Evolutionary conservation across 495 filamentous ascomycete genomes (phyloP), one percentile per base, ranked within the genome.

Genomic region (Daldinia loculata): DNA sequence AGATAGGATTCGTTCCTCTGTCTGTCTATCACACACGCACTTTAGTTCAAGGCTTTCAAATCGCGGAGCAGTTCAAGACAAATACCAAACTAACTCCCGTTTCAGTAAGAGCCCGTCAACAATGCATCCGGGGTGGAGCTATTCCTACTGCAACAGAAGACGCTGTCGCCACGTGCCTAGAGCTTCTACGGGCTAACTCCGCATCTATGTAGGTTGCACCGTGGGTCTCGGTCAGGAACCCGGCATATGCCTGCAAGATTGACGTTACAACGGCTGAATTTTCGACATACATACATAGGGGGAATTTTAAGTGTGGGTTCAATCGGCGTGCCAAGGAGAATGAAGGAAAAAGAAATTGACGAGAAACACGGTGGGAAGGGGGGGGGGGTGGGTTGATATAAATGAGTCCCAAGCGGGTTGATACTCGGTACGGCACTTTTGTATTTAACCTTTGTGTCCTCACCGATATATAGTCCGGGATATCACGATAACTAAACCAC

Each of bases 281-380:
- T 57, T 38, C 55, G 34, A 57, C 55, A n/a, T n/a, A n/a, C n/a
- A n/a, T n/a, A n/a, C n/a, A 38, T 38, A 57, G 32, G 30, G 30
- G 15, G 55, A 9, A 39, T 34, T 32, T 32, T 22, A 57, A 39
- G n/a, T 24, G 17, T 38, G 32, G 55, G 17, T 14, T 57, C 19
- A 19, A 22, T 17, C 55, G 6, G 17, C 22, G 8, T 24, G 55
- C 32, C 22, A 38, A 39, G 34, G 55, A 27, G 11, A 3, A 26
- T 6, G 14, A 17, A 56, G 1, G 53, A 3, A 19, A 27, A 38
- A 19, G 19, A 24, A 39, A 17, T 14, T 27, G 4, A 56, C 27
- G 2, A 34, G 6, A 56, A 34, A 39, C 19, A 19, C 5, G 9
- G 17, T 45, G 19, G 17, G 9, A 19, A n/a, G n/a, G n/a, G n/a